These are phyloP conservation scores for Dionaea muscipula DNA, from an alignment of 179 eudicot genomes.

Conservation along the genomic window DNA sequence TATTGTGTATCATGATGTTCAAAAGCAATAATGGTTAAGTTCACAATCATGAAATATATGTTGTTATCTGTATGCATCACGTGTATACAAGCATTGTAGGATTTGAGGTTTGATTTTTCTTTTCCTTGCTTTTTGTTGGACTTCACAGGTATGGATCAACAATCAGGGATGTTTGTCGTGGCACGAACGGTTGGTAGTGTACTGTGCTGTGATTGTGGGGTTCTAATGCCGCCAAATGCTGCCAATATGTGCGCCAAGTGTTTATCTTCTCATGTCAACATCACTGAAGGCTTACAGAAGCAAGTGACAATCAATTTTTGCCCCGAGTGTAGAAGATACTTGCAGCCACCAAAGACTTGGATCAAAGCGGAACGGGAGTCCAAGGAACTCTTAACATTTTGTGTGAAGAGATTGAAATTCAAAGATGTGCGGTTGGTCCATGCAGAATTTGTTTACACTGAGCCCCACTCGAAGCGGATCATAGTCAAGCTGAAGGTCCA, in stretches of 20 bases:
- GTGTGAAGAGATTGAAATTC: slow-evolving; percentile 37
- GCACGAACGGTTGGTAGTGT: slow-evolving; percentile 47
- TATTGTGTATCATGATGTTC: no score
- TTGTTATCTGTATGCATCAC: no score
- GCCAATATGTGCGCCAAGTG: slow-evolving; percentile 66
- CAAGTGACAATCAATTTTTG: slow-evolving; percentile 35
- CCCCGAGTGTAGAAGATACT: slow-evolving; percentile 40
- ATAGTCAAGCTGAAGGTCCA: slow-evolving; percentile 37
- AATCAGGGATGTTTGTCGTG: slow-evolving; percentile 38
- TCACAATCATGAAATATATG: no score
- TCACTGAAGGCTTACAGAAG: slow-evolving; percentile 56
- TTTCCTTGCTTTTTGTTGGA: neutral
- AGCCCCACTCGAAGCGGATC: slow-evolving; percentile 43
- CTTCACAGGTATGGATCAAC: slow-evolving; percentile 26
- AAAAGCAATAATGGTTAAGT: no score
- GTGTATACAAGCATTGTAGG: no score
- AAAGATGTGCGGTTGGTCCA: slow-evolving; percentile 27
- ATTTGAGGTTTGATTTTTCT: no score
- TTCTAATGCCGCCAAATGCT: slow-evolving; percentile 51
- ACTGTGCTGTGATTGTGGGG: slow-evolving; percentile 60
- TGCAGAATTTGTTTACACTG: slow-evolving; percentile 41
- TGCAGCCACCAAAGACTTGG: slow-evolving; percentile 63
- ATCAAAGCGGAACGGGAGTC: slow-evolving; percentile 41
- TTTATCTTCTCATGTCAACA: slow-evolving; percentile 49
- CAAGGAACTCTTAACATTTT: slow-evolving; percentile 40